Base-by-base conservation (phyloP, 2,329 filamentous ascomycete species). In the Ophiosphaerella herpotricha region DNA sequence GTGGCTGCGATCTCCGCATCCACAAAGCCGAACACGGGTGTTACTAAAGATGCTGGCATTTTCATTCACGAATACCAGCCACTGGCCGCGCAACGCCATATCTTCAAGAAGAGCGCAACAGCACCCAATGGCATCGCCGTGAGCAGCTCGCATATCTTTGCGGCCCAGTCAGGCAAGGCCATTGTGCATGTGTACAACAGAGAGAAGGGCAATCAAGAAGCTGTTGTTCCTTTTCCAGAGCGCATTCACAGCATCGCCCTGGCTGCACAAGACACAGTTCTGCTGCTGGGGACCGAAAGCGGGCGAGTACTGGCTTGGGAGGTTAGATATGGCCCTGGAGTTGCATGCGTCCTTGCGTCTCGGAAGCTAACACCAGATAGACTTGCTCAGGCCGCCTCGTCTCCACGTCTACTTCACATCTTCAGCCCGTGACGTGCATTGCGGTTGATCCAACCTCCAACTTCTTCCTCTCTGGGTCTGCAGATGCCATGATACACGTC, bases 241-340 rank as follows among this genome's bases (percentile, higher is more conserved):
- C 84, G 86, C 63, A 90, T 99, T 66, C 86, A 85, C 57, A 91
- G 89, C 73, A 77, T 96, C 64, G 82, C 85, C 18, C 79, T 95
- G 46, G 85, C 85, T 21, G 86, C 83, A 40, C 83, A 90, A 57
- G 79, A 80, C 56, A 77, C 80, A 45, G 82, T 95, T 42, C 78
- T 96, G 57, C 78, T 91, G 46, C 73, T 96, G 46, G 94, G 94
- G 9, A 96, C 91, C 0, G 85, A 87, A 48, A 90, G 91, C 61
- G 94, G 94, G 13, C 85, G 92, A 48, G 74, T 97, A 58, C 88
- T 96, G 64, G 75, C 96, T 2, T 99, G 94, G 94, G 94, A 99
- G 86, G 90, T 94, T 71, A 74, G 79, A 75, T 48, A 37, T 37
- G 3, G 13, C 23, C 24, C 14, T 13, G 12, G 12, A 18, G 39